These are phyloP conservation scores for Orbilia javanica DNA, from an alignment of 2,329 filamentous ascomycete species.

Conservation along the genomic window DNA sequence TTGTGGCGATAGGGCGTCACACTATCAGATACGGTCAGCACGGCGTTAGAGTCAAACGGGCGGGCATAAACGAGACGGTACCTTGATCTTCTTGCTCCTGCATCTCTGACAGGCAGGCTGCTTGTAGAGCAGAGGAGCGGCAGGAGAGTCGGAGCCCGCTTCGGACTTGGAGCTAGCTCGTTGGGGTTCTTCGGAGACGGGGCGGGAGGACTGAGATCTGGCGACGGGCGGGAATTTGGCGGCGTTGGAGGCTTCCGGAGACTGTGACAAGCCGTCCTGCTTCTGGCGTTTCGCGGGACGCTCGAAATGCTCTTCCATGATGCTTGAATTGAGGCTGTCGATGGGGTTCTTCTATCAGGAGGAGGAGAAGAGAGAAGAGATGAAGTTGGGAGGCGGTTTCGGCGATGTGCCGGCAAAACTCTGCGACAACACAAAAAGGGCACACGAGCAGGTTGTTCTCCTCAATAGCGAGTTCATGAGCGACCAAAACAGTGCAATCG, in stretches of 20 bases:
- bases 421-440: conserved; percentile 52
- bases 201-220: conserved; percentile 54
- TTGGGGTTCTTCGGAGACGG: conserved; percentile 58
- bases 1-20: conserved; percentile 56
- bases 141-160: conserved; percentile 47
- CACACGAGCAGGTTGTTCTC: conserved; percentile 48
- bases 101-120: conserved; percentile 59
- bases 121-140: conserved; percentile 54
- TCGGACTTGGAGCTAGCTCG: conserved; percentile 55
- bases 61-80: conserved; percentile 3
- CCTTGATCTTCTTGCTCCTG: conserved; percentile 58
- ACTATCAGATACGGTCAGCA: conserved; percentile 44
- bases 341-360: conserved; percentile 17
- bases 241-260: conserved; percentile 37
- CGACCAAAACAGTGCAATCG: conserved; percentile 4
- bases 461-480: conserved; percentile 31
- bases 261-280: conserved; percentile 54
- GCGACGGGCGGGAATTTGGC: conserved; percentile 54
- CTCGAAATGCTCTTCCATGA: conserved; percentile 56
- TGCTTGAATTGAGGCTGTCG: conserved; percentile 6
- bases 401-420: conserved; percentile 56
- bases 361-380: background rate
- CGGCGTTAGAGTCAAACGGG: background rate
- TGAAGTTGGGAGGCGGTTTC: conserved; percentile 44
- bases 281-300: conserved; percentile 56